Evolutionary conservation across 2,329 filamentous ascomycete species (phyloP), one percentile per base, ranked within the genome.

Genomic region (Parasarocladium wereldwijsianum): DNA sequence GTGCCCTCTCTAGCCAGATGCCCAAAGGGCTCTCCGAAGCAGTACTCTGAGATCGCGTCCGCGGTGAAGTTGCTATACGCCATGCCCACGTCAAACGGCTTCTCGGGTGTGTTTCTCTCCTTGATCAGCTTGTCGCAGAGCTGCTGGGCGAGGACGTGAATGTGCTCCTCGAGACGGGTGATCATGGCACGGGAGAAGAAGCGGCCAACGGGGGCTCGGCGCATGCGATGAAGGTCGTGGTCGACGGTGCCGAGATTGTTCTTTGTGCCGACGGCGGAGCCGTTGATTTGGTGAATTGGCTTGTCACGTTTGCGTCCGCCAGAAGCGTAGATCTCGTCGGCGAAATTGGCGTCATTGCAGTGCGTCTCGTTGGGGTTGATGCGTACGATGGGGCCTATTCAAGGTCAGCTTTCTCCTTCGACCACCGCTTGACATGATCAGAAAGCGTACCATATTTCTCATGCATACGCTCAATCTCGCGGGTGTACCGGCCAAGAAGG

Each of bases 381-480:
- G 11, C 27, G 27, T 16, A 29, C 18, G 18, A 29, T 29, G 9
- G 27, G 27, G 8, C 19, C 19, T 21, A 21, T 8, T 8, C 8
- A 21, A 8, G 19, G 8, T n/a, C 8, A 21, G 8, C 8, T 21
- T 21, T 21, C n/a, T 8, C 14, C 60, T 42, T 35, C 56, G 51
- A 26, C 57, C 41, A 24, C 58, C 52, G 6, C 48, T 45, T 8
- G 19, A 7, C 5, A 29, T 6, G 12, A 21, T n/a, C n/a, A 24
- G 12, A 12, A 8, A 12, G 7, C 24, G 15, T 12, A 5, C 58
- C 58, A 33, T 60, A 62, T 37, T 43, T 37, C 26, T 53, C 39
- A 38, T 63, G 59, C 39, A 63, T 40, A 30, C 54, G 43, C 24
- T 46, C 40, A 14, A 62, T 55, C 32, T 58, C 50, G 39, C 50